These are phyloP conservation scores for Septoria linicola DNA, from an alignment of 2,329 filamentous ascomycete species.

Conservation along the genomic window DNA sequence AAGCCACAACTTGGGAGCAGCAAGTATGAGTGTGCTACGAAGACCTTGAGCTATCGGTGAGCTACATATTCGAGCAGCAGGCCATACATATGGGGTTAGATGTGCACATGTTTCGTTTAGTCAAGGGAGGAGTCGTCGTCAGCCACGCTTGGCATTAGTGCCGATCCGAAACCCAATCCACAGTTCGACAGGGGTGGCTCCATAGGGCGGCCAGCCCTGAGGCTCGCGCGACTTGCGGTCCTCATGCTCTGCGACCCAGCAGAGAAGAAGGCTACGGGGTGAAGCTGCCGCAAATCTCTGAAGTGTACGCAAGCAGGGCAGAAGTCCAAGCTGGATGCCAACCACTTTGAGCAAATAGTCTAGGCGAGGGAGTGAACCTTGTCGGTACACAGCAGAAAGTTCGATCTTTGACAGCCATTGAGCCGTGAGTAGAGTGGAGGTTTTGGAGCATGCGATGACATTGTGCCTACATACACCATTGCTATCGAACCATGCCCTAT, in stretches of 20 bases:
- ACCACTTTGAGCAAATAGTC: no score
- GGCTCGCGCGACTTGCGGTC: no score
- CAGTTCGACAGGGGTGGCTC: no score
- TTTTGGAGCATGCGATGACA: constrained; percentile 1
- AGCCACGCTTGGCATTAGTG: not conserved
- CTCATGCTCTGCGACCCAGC: no score
- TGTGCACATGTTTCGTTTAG: not conserved
- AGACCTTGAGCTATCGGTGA: constrained; percentile 3
- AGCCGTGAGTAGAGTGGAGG: not conserved
- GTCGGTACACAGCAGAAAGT: no score
- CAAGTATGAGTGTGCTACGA: not conserved
- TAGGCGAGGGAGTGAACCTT: no score
- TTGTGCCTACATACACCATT: constrained; percentile 4
- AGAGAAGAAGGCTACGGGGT: no score
- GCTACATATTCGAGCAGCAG: not conserved
- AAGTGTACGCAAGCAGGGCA: no score
- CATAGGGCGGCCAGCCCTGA: no score
- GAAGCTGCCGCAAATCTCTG: not conserved
- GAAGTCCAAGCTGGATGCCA: no score
- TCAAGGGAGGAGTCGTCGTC: constrained; percentile 2
- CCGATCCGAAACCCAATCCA: constrained; percentile 1
- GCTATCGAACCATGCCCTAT: not conserved
- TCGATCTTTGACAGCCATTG: no score
- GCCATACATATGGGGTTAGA: constrained; percentile 2
- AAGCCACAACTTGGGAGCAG: not conserved